Base-by-base conservation (phyloP, 495 filamentous ascomycete genomes). In the Neohortaea acidophila region DNA sequence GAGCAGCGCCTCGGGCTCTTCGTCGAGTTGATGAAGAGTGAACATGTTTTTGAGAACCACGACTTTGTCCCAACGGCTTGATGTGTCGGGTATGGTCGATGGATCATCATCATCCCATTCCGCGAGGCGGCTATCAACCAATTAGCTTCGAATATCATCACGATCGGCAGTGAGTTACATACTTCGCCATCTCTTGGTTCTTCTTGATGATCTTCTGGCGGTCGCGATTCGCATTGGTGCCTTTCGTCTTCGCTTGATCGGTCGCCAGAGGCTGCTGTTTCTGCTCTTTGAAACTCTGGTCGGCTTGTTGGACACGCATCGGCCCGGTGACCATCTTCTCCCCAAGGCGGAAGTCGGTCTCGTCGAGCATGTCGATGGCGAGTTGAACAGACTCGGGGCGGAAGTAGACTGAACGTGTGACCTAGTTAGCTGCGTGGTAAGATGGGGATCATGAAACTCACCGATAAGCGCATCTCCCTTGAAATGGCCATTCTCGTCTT, bases 31-130 rank as follows among this genome's bases (percentile, higher is more conserved):
- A 22, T 77, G 50, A 20, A 91, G 66, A 8, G 84, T 92, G 57
- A 99, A 99, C 83, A 94, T 91, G 55, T 92, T 80, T 51, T 84
- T 82, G 39, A 99, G 59, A 38, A 96, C 76, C 13, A 94, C 85
- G 2, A 82, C 62, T 51, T 84, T 85, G 45, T 84, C 82, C 48
- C 69, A 77, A 45, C 70, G 69, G 31, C 69, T 70, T 38, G 51
- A 70, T 5, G 70, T 72, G 2, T 75, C 69, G 11, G 67, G 61
- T 2, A 70, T 43, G 0, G 56, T 51, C 11, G 63, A 59, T n/a
- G 77, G 75, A 43, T 93, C 85, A 44, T 86, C 82, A 47, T 93
- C 86, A 57, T 78, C 73, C 87, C 87, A 96, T 59, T 94, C 86
- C 15, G 82, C 81, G 12, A 93, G 73, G 63, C 86, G 85, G 51